Base-by-base conservation (phyloP, 78 protist species). In the Speleostelium caveatum region DNA sequence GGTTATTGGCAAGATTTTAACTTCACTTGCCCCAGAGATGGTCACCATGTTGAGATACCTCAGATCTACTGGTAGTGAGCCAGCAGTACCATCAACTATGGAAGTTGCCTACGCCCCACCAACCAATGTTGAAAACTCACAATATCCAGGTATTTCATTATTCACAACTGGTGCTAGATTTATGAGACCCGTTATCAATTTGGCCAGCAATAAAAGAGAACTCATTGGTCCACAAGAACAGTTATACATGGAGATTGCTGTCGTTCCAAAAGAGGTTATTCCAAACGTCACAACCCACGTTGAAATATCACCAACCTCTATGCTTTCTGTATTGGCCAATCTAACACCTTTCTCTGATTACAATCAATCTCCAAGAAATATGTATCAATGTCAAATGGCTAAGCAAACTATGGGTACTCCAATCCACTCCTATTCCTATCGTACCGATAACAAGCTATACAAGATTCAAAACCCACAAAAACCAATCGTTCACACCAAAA, bases 341-440 rank as follows among this genome's bases (percentile, higher is more conserved):
- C 42, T 97, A 41, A 99, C 99, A 0, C 99, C 99, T 6, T 99
- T 97, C 75, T 96, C 98, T 14, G 99, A 99, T 66, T 87, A 87
- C 91, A 98, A 98, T 77, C 98, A 98, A 90, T 80, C 96, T 0
- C 99, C 99, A 63, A 90, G 99, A 12, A 99, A 99, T 95, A 96
- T 99, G 99, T 98, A 98, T 94, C 99, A 99, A 67, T 93, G 95
- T 59, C 95, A 93, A 79, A 95, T 97, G 99, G 96, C 95, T 12
- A 98, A 98, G 87, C 99, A 98, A 80, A 96, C 99, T 30, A 97
- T 98, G 99, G 99, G 98, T 65, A 79, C 92, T 2, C 99, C 99
- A 36, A 1, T 33, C 58, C 95, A 93, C 65, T 38, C 97, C 1
- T 61, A 65, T 66, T 71, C 87, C 32, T 76, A 95, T 74, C 95